Evolutionary conservation across 495 filamentous ascomycete species (phyloP).

Genomic region (Hypoxylon fragiforme): DNA sequence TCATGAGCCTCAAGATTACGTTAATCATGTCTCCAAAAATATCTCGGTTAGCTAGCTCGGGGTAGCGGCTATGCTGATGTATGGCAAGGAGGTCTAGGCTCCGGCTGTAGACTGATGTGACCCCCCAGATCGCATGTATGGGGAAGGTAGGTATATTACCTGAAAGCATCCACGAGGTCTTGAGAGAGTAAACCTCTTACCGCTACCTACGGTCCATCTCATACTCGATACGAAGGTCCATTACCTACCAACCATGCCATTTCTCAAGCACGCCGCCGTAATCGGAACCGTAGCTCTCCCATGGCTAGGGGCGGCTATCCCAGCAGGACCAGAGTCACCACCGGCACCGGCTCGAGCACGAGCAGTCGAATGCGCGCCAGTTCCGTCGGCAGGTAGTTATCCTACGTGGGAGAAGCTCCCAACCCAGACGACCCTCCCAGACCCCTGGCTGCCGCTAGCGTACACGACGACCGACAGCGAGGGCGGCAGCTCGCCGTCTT

Average conservation of each 20-base stretch:
- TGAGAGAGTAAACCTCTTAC: neutral
- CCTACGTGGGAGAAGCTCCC: conserved; percentile 48
- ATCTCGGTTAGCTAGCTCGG: conserved; percentile 26
- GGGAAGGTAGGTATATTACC: conserved; percentile 20
- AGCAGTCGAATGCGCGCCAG: conserved; percentile 36
- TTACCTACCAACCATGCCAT: conserved; percentile 14
- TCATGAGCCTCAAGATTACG: conserved; percentile 11
- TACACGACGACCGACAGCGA: conserved; percentile 47
- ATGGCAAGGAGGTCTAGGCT: conserved; percentile 30
- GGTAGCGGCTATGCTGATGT: conserved; percentile 31
- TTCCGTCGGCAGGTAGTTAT: conserved; percentile 42
- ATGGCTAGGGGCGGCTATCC: conserved; percentile 15
- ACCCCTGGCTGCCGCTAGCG: conserved; percentile 54
- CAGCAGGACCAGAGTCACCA: no score
- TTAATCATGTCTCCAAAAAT: conserved; percentile 15
- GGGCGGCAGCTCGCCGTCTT: conserved; percentile 31
- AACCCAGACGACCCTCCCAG: conserved; percentile 48
- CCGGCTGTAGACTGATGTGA: conserved; percentile 27
- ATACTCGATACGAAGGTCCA: no score
- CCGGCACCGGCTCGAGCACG: conserved; percentile 8
- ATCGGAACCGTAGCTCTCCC: conserved; percentile 13
- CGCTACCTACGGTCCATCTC: neutral
- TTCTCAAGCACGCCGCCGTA: conserved; percentile 13
- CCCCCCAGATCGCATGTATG: conserved; percentile 12
- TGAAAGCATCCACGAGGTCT: neutral